Base-by-base conservation (phyloP, 2,329 filamentous ascomycete genomes). In the Cladorrhinum sp. region DNA sequence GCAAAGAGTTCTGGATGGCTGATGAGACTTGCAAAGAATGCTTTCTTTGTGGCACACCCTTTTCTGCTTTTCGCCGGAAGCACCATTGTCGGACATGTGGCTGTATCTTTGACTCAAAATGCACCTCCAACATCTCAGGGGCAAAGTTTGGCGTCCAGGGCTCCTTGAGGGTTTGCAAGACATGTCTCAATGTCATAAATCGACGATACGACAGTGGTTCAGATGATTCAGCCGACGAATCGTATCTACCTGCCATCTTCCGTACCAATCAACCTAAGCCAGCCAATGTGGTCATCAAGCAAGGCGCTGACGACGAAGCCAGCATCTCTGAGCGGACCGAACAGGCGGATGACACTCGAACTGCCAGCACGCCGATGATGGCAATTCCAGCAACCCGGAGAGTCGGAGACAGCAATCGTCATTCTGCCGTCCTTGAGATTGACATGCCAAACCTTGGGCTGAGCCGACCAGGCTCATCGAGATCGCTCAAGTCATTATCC, bases 1-100 rank as follows among this genome's bases (percentile, higher is more conserved):
- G 91, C 72, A 95, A 93, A 70, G 93, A 98, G 67, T 98, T 96
- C 68, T 98, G 93, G 95, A 99, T 99, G 95, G 91, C 92, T 62
- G 95, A 99, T 72, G 95, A 98, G 71, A 97, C 96, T 64, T 96
- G 93, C 62, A 98, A 96, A 72, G 93, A 97, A 69, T 99, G 95
- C 71, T 99, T 97, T 72, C 85, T 91, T 50, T 99, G 95, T 69
- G 91, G 91, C 50, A 89, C 91, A 61, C 84, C 90, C 1, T 99
- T 99, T 71, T 92, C 92, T 0, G 95, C 93, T 1, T 98, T 98
- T 72, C 85, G 95, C 61, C 86, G 95, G 65, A 99, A 99, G 72
- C 95, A 99, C 73, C 95, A 99, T 74, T 99, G 95, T 73, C 87
- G 96, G 63, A 90, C 87, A 0, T 99, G 95, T 72, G 95, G 95